Evolutionary conservation across 306 rosid genomes (phyloP).

Genomic region (Potentilla sterilis): DNA sequence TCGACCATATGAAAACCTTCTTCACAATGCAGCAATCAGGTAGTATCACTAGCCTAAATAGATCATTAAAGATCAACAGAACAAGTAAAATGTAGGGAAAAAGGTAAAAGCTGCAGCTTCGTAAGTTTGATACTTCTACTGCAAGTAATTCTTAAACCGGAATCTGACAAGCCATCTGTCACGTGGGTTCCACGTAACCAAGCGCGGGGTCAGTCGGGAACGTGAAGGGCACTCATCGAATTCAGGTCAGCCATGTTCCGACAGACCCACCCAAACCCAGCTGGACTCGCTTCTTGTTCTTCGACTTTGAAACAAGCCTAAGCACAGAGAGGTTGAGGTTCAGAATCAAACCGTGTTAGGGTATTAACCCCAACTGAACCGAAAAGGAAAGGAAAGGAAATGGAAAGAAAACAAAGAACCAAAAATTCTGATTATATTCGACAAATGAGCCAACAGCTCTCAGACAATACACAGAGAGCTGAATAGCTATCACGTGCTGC

Average conservation of each 20-base stretch:
- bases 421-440: too few species aligned
- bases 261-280: not conserved
- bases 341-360: too few species aligned
- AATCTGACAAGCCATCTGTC: not conserved
- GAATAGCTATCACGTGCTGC: too few species aligned
- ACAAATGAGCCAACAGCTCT: too few species aligned
- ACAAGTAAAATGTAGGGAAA: too few species aligned
- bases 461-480: too few species aligned
- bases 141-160: not conserved
- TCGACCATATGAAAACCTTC: not conserved
- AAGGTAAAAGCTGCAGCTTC: not conserved
- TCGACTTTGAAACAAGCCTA: constrained; percentile 1
- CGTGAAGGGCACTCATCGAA: constrained; percentile 33
- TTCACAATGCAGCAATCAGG: not conserved
- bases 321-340: too few species aligned
- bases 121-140: not conserved
- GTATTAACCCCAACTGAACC: too few species aligned
- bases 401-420: too few species aligned
- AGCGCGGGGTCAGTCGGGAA: constrained; percentile 6
- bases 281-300: not conserved
- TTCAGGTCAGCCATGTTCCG: constrained; percentile 12
- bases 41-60: too few species aligned
- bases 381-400: too few species aligned
- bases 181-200: constrained; percentile 11
- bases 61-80: too few species aligned